Base-by-base conservation (phyloP, 306 rosid genomes). In the Prunus padus region DNA sequence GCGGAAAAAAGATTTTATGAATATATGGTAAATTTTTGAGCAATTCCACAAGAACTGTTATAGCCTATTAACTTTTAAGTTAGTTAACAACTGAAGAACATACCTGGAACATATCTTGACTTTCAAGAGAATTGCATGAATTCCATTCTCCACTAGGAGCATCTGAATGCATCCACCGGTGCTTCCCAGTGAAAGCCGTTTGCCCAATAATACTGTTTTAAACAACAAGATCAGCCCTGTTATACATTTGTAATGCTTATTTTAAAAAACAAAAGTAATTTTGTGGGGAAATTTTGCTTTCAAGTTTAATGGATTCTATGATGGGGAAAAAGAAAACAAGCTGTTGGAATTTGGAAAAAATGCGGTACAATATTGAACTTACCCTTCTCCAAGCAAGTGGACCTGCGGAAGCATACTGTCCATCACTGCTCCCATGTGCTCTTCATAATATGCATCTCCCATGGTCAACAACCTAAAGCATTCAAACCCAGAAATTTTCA, bases 361-460 rank as follows among this genome's bases (percentile, higher is more conserved):
- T 37, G 28, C 42, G 10, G 40, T 67, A 67, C 72, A 47, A 26
- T 69, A 31, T 44, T 46, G 14, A 55, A 67, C 83, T 20, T 88
- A 91, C 98, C 98, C 98, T 88, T 93, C 91, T 49, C 97, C 96
- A 54, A 89, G 77, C 67, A 89, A 74, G 67, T 89, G 91, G 79
- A 86, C 76, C 68, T 83, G 91, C 20, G 86, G 86, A 83, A 87
- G 80, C 89, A 86, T 74, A 74, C 74, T 78, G 25, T 69, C 50
- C 65, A 88, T 84, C 76, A 80, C 82, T 49, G 81, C 54, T 82
- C 79, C 84, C 80, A 88, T 67, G 77, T 77, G 82, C 18, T 81
- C 92, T 81, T 88, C 92, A 80, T 73, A 83, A 86, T 89, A 88
- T 68, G 88, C 77, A 78, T 93, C 96, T 83, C 84, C 90, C 67